Conservation (phyloP, 1,284 basidiomycete species). For the Malassezia japonica region DNA sequence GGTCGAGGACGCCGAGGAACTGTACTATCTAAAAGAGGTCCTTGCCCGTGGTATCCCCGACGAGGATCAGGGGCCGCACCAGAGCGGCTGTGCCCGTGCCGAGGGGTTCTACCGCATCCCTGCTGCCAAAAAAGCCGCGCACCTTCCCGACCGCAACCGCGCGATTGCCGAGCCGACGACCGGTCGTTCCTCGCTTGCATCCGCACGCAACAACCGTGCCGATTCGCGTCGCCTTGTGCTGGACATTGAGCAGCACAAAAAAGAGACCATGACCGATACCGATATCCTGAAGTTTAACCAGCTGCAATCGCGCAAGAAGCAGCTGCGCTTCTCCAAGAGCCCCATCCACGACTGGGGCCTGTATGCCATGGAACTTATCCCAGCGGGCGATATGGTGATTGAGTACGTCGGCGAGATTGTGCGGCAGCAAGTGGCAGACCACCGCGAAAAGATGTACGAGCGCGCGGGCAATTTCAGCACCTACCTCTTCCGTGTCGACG, state of each 20-base stretch:
- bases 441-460: slow-evolving; percentile 92
- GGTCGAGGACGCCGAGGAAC: slow-evolving; percentile 81
- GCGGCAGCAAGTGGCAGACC: slow-evolving; percentile 87
- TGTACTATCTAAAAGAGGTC: slow-evolving; percentile 70
- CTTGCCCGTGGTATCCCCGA: slow-evolving; percentile 45
- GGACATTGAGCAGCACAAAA: slow-evolving; percentile 89
- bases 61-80: slow-evolving; percentile 50
- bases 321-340: slow-evolving; percentile 84
- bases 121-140: slow-evolving; percentile 79
- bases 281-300: slow-evolving; percentile 89
- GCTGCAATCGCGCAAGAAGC: slow-evolving; percentile 93
- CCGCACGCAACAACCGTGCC: slow-evolving; percentile 82
- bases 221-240: slow-evolving; percentile 84
- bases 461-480: slow-evolving; percentile 55
- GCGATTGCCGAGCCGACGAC: slow-evolving; percentile 49
- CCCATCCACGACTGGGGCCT: slow-evolving; percentile 98
- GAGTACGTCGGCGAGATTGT: slow-evolving; percentile 98
- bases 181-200: slow-evolving; percentile 54
- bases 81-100: slow-evolving; percentile 73
- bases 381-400: slow-evolving; percentile 94
- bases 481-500: slow-evolving; percentile 50
- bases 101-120: slow-evolving; percentile 93
- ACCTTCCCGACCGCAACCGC: slow-evolving; percentile 58
- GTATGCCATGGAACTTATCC: slow-evolving; percentile 58
- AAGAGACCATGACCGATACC: slow-evolving; percentile 52